phyloP scores from a whole-genome alignment of 106 monocot genomes.

The Agapanthus africanus region DNA sequence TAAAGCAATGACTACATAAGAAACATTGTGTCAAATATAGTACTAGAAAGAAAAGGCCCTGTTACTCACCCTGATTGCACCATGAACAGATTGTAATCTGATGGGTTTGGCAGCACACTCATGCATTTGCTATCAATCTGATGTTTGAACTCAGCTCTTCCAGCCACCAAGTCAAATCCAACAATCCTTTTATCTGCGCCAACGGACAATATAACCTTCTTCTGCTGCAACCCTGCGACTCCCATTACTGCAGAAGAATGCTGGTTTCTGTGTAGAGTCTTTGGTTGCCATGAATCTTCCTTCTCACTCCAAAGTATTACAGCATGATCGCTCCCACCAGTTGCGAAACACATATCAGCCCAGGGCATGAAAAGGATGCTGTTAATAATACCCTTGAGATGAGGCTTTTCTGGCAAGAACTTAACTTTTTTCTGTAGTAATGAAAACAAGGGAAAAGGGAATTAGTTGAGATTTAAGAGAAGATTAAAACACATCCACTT shows the following conservation, averaged over 20 bases:
- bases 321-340: conserved; percentile 85
- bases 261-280: conserved; percentile 38
- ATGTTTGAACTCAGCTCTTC: conserved; percentile 58
- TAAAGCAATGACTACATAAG: too few species aligned
- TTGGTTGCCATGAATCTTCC: conserved; percentile 59
- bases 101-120: conserved; percentile 76
- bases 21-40: too few species aligned
- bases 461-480: neutral
- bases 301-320: conserved; percentile 71
- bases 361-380: conserved; percentile 66
- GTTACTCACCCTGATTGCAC: too few species aligned
- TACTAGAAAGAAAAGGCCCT: too few species aligned
- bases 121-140: conserved; percentile 80
- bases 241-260: conserved; percentile 96
- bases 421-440: conserved; percentile 59
- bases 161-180: conserved; percentile 50
- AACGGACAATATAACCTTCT: conserved; percentile 63
- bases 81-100: conserved; percentile 90
- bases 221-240: conserved; percentile 66
- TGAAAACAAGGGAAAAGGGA: neutral
- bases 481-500: too few species aligned
- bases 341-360: conserved; percentile 62
- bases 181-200: conserved; percentile 81
- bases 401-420: conserved; percentile 63
- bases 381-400: conserved; percentile 81